These are phyloP conservation scores for Melaleuca alternifolia DNA, from an alignment of 345 rosid genomes.

Conservation along the genomic window DNA sequence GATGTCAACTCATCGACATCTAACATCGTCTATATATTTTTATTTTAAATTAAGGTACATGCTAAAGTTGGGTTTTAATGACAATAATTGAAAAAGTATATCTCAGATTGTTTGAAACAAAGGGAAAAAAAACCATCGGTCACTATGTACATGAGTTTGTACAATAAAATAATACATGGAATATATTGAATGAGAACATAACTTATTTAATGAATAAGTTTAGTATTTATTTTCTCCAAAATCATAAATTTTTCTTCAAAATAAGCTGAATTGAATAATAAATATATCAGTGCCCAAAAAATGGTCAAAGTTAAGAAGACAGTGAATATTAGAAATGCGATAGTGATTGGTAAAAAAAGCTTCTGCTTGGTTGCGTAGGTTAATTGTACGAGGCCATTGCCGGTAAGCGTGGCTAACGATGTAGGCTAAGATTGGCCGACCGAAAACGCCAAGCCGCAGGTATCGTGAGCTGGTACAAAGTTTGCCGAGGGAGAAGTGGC, in stretches of 20 bases:
- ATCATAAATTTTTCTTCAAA: not conserved
- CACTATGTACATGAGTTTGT: not conserved
- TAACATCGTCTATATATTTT: not conserved
- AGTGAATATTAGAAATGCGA: too few relatives aligned
- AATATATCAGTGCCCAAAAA: too few relatives aligned
- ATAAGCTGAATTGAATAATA: not conserved
- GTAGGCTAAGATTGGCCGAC: constrained; percentile 14
- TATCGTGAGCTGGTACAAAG: not conserved
- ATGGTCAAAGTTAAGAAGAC: too few relatives aligned
- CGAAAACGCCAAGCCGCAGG: not conserved
- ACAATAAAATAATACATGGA: not conserved
- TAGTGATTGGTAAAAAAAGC: not conserved
- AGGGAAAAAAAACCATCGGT: too few relatives aligned
- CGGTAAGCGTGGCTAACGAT: constrained; percentile 12
- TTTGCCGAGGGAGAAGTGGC: not conserved
- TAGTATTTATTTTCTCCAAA: not conserved
- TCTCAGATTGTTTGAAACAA: too few relatives aligned
- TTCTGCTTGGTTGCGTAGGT: constrained; percentile 27
- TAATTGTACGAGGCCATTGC: constrained; percentile 29
- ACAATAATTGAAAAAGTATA: too few relatives aligned
- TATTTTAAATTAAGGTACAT: not conserved
- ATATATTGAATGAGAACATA: not conserved
- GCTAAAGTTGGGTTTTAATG: too few relatives aligned
- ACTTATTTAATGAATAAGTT: not conserved
- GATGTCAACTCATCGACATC: not conserved